Percentiles rank a stretch among this genome's conserved stretches.
These are phyloP conservation scores for Pichia cabralensis DNA, from an alignment of 805 yeast genomes.

Conservation along the genomic window DNA sequence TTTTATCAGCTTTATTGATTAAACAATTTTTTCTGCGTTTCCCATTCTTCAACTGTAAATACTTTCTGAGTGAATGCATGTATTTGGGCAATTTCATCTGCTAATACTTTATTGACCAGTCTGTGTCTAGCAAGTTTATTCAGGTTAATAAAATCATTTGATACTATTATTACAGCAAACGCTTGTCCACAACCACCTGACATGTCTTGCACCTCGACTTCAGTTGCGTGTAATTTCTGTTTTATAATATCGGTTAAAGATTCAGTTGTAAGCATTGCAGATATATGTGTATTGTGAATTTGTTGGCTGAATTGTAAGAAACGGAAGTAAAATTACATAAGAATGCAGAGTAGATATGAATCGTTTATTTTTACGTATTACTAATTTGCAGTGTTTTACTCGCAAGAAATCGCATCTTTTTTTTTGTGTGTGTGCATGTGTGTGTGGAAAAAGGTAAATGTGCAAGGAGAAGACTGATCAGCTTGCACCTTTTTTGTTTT, in stretches of 20 bases:
- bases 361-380: too few species aligned
- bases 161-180: slow-evolving; percentile 82
- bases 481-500: too few species aligned
- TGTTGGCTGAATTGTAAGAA: too few species aligned
- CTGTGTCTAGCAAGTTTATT: slow-evolving; percentile 82
- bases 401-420: too few species aligned
- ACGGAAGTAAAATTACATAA: too few species aligned
- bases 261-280: slow-evolving; percentile 24
- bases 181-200: slow-evolving; percentile 98
- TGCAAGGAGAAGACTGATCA: too few species aligned
- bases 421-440: too few species aligned
- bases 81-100: slow-evolving; percentile 75
- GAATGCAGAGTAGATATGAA: too few species aligned
- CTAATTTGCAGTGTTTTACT: too few species aligned
- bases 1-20: neutral
- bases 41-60: slow-evolving; percentile 87
- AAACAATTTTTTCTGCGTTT: slow-evolving; percentile 25
- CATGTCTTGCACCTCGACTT: slow-evolving; percentile 68
- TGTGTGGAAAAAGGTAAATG: too few species aligned
- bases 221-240: slow-evolving; percentile 46
- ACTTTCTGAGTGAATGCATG: slow-evolving; percentile 95
- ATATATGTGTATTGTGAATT: too few species aligned
- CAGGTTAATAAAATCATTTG: slow-evolving; percentile 61
- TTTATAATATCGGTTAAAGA: slow-evolving; percentile 39
- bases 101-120: slow-evolving; percentile 67